phyloP scores from a whole-genome alignment of 164 flowering plant genomes.

The Stephania japonica region DNA sequence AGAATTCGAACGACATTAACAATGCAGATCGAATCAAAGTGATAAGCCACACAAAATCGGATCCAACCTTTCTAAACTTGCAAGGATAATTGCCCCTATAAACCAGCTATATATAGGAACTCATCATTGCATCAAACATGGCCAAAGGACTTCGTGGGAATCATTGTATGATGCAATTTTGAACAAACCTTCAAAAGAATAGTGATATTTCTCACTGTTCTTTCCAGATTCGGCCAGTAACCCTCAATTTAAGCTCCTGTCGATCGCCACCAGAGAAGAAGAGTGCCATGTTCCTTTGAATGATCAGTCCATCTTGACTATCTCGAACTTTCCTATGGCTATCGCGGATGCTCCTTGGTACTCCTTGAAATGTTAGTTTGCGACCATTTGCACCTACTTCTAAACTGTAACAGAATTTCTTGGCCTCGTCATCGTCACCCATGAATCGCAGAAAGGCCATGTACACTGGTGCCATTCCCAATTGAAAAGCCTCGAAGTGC shows the following conservation, averaged over 20 bases:
- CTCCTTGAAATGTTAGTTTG: conserved; percentile 44
- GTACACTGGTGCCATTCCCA: conserved; percentile 44
- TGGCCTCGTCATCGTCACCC: conserved; percentile 46
- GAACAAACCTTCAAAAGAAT: background rate
- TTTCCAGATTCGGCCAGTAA: conserved; percentile 49
- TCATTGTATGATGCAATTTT: background rate
- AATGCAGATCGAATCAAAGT: background rate
- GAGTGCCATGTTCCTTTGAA: conserved; percentile 41
- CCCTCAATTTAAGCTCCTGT: conserved; percentile 40
- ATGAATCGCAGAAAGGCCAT: conserved; percentile 49
- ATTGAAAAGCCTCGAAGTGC: conserved; percentile 49
- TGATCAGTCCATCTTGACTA: conserved; percentile 40
- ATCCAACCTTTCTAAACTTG: background rate
- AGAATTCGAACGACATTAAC: background rate
- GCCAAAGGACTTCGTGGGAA: background rate
- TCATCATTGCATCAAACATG: background rate
- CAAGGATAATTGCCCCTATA: background rate
- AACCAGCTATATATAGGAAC: background rate
- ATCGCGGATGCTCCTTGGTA: conserved; percentile 46
- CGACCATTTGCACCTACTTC: conserved; percentile 45
- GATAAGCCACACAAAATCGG: background rate
- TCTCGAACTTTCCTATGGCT: conserved; percentile 43
- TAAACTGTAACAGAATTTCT: conserved; percentile 37
- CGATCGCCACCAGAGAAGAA: conserved; percentile 44
- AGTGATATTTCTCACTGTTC: conserved; percentile 20